These are phyloP conservation scores for Ustilago hordei DNA, from an alignment of 1,284 basidiomycete genomes.

Conservation along the genomic window DNA sequence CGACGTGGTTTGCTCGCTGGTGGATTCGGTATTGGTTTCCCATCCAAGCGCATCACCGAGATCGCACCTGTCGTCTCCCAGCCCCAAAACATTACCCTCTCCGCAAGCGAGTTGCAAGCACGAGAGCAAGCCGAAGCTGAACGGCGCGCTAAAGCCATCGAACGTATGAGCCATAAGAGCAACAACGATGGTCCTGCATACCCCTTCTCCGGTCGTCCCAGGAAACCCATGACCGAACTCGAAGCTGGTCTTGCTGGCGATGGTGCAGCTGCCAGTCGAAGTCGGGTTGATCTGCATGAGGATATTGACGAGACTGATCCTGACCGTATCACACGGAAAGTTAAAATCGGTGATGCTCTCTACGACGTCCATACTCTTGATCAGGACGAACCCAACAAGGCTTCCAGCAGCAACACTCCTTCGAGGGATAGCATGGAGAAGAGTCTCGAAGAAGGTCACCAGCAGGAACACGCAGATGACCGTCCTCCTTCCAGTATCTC, in stretches of 20 bases:
- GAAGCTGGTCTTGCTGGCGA: slow-evolving; percentile 71
- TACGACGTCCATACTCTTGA: slow-evolving; percentile 34
- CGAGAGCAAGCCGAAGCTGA: slow-evolving; percentile 43
- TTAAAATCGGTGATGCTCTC: slow-evolving; percentile 28
- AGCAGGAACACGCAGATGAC: background rate
- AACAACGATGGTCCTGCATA: slow-evolving; percentile 44
- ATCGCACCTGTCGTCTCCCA: slow-evolving; percentile 76
- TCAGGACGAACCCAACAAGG: slow-evolving; percentile 5
- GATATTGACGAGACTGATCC: slow-evolving; percentile 70
- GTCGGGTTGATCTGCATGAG: slow-evolving; percentile 70
- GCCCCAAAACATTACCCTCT: slow-evolving; percentile 65
- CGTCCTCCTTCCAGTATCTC: slow-evolving; percentile 34
- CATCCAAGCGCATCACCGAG: slow-evolving; percentile 49
- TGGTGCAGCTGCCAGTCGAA: slow-evolving; percentile 56
- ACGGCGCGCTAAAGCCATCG: slow-evolving; percentile 38
- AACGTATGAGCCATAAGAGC: slow-evolving; percentile 44
- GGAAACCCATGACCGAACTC: slow-evolving; percentile 49
- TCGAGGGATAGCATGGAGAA: slow-evolving; percentile 35
- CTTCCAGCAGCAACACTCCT: slow-evolving; percentile 6
- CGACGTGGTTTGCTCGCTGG: slow-evolving; percentile 70
- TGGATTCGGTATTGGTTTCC: slow-evolving; percentile 48
- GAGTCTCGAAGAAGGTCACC: slow-evolving; percentile 25
- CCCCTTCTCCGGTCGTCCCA: slow-evolving; percentile 34
- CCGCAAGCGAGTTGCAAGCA: slow-evolving; percentile 30
- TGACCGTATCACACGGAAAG: slow-evolving; percentile 69